Evolutionary conservation across 2,329 filamentous ascomycete genomes (phyloP).

Genomic region (Colletotrichum orbiculare): DNA sequence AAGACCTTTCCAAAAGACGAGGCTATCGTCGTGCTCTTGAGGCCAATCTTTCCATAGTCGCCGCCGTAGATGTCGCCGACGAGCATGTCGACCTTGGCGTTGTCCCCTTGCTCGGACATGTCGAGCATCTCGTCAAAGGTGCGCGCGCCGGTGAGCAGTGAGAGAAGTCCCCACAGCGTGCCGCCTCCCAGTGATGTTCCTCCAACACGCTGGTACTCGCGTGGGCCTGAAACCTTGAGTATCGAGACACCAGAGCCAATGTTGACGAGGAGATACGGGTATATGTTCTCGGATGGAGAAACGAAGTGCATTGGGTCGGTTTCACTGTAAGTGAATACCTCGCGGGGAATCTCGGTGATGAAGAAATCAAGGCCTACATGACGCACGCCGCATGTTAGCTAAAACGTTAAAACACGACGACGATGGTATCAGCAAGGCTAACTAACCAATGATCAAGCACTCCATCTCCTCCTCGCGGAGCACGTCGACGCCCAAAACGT

Average conservation of each 20-base stretch:
- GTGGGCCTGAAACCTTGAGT: constrained; percentile 93
- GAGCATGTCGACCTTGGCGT: constrained; percentile 92
- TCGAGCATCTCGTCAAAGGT: constrained; percentile 98
- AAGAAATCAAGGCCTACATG: constrained; percentile 90
- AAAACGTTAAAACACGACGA: no score
- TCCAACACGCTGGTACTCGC: constrained; percentile 88
- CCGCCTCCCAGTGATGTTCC: constrained; percentile 95
- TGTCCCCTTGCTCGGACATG: constrained; percentile 91
- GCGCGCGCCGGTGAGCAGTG: constrained; percentile 89
- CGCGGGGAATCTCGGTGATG: constrained; percentile 95
- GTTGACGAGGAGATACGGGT: constrained; percentile 97
- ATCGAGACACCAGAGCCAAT: constrained; percentile 97
- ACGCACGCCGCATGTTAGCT: neutral
- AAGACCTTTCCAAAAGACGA: constrained; percentile 98
- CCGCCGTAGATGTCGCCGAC: constrained; percentile 98
- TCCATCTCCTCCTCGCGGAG: constrained; percentile 98
- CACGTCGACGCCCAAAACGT: constrained; percentile 87
- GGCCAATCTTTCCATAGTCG: constrained; percentile 94
- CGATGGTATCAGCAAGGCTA: neutral
- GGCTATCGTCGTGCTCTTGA: constrained; percentile 95
- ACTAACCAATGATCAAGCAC: constrained; percentile 89
- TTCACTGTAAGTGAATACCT: constrained; percentile 97
- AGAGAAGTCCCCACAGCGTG: constrained; percentile 96
- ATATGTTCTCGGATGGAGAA: constrained; percentile 81
- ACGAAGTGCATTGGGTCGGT: constrained; percentile 90